phyloP scores from a whole-genome alignment of 352 stramenopile genomes.

The Phytophthora colocasiae region DNA sequence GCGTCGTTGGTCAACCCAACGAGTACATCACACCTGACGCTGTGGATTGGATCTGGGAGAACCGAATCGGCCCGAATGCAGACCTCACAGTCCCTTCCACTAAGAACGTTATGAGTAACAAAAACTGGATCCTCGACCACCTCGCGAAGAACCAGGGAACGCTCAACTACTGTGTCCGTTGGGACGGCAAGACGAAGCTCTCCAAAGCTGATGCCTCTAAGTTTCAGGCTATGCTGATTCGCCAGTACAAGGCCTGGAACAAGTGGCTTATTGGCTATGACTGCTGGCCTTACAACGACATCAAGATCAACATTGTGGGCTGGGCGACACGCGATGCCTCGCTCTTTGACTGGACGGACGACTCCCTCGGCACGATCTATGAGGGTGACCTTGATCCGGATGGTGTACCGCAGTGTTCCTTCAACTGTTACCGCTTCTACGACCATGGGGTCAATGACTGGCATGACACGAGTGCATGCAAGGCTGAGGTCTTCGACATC shows the following conservation, averaged over 20 bases:
- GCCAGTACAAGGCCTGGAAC: slow-evolving; percentile 48
- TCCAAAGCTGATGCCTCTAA: slow-evolving; percentile 39
- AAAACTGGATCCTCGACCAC: slow-evolving; percentile 41
- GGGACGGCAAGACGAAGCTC: slow-evolving; percentile 42
- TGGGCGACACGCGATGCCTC: slow-evolving; percentile 12
- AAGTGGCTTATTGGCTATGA: slow-evolving; percentile 35
- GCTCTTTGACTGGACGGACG: slow-evolving; percentile 34
- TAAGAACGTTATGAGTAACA: slow-evolving; percentile 10
- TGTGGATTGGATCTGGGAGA: slow-evolving; percentile 23
- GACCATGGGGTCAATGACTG: slow-evolving; percentile 7
- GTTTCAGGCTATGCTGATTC: slow-evolving; percentile 40
- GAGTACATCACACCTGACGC: slow-evolving; percentile 18
- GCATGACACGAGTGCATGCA: slow-evolving; percentile 35
- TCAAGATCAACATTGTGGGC: slow-evolving; percentile 18
- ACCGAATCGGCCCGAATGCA: slow-evolving; percentile 15
- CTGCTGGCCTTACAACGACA: slow-evolving; percentile 21
- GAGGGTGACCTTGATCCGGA: slow-evolving; percentile 22
- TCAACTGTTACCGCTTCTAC: slow-evolving; percentile 36
- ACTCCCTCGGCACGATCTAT: slow-evolving; percentile 43
- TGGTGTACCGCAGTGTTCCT: slow-evolving; percentile 32
- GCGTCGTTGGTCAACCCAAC: slow-evolving; percentile 20
- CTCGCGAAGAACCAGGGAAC: slow-evolving; percentile 45
- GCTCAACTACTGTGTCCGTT: slow-evolving; percentile 50
- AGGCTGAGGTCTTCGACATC: slow-evolving; percentile 30
- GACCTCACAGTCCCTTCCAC: slow-evolving; percentile 9